Percentiles rank a stretch among this genome's conserved stretches.
Conservation (phyloP, 179 eudicot species). For the Beta macrorhiza region DNA sequence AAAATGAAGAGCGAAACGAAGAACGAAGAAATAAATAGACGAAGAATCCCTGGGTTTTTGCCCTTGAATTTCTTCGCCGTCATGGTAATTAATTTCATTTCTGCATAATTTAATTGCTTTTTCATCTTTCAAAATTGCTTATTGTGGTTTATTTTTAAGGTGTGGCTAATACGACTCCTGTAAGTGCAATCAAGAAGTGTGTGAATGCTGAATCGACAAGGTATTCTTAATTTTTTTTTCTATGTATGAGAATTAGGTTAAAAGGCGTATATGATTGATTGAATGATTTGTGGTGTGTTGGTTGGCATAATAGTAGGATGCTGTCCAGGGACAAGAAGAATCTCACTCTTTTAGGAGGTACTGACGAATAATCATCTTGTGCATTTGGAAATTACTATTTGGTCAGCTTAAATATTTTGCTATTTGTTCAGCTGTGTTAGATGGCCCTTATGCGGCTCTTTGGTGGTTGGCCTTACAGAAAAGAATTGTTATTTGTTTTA, state of each 20-base stretch:
- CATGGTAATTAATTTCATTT: neutral
- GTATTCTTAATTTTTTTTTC: constrained; percentile 25
- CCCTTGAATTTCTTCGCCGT: constrained; percentile 13
- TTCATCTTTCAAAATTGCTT: neutral
- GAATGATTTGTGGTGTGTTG: constrained; percentile 44
- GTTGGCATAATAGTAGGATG: constrained; percentile 75
- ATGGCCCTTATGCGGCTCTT: neutral
- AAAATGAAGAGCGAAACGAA: no score
- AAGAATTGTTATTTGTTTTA: neutral
- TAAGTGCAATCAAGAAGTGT: constrained; percentile 51
- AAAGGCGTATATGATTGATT: neutral
- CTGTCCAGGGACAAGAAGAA: constrained; percentile 59
- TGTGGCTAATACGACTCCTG: constrained; percentile 32
- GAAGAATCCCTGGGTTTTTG: no score
- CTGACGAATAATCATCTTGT: neutral
- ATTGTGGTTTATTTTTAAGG: constrained; percentile 29
- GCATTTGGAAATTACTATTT: neutral
- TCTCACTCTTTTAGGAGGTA: constrained; percentile 76
- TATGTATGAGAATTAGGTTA: neutral
- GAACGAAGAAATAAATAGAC: no score
- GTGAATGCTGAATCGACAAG: constrained; percentile 41
- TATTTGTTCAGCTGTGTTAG: neutral
- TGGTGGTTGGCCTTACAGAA: neutral
- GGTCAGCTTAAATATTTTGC: neutral
- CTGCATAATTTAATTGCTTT: neutral